Base-by-base conservation (phyloP, 495 filamentous ascomycete genomes). In the Melanomma pulvis-pyrius region DNA sequence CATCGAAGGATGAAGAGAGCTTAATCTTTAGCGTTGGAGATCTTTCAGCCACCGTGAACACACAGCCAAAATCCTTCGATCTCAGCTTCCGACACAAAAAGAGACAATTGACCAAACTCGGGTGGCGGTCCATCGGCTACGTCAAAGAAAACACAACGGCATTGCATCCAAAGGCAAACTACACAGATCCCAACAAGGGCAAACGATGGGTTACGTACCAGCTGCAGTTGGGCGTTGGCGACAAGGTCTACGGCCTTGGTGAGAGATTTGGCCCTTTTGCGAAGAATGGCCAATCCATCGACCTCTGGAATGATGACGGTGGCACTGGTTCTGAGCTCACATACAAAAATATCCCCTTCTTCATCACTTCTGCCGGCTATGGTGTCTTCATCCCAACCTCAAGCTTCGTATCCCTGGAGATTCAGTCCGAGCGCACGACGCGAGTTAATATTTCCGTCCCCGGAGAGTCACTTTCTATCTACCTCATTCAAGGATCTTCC, bases 261-360 rank as follows among this genome's bases (percentile, higher is more conserved):
- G 86, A 90, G 71, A 79, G 87, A 19, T 90, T 90, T 62, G 87
- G 87, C 0, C 80, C 84, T 2, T 86, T 90, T 54, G 84, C 84
- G 65, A 90, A 89, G 74, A 87, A 88, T 46, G 87, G 87, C 6
- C 86, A 90, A 72, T 79, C 77, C 3, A 79, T 90, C 2, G 80
- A 81, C 51, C 80, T 90, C 25, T 89, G 86, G 85, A 89, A 90
- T 60, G 82, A 84, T 22, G 87, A 90, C 62, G 87, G 87, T 4
- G 87, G 87, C 15, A 90, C 88, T 22, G 85, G 82, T 0, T 86
- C 82, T 17, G 87, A 90, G 59, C 80, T 88, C 61, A 85, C 86
- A 0, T 90, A 90, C 71, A 90, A 90, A 75, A 90, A 90, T 68
- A 80, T 90, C 9, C 83, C 86, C 1, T 89, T 89, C 73, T 89